These are phyloP conservation scores for Nemania sp. DNA, from an alignment of 2,329 filamentous ascomycete genomes.

Conservation along the genomic window DNA sequence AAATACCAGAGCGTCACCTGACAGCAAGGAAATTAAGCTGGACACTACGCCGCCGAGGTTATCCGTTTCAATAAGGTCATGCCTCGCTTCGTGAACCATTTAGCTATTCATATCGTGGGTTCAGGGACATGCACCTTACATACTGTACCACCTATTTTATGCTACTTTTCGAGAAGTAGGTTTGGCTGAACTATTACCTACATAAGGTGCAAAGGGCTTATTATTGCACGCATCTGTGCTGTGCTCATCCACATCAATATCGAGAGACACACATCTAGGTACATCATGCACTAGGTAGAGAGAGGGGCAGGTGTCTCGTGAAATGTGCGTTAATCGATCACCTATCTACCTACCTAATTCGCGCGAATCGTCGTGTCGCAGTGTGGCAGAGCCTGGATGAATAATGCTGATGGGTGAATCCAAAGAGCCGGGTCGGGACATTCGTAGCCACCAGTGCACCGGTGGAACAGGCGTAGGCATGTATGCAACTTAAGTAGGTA, in stretches of 20 bases:
- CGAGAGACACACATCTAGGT: background rate
- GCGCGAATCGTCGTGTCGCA: constrained; percentile 1
- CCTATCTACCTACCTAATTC: constrained; percentile 14
- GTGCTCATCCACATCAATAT: too few species aligned
- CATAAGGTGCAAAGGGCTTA: too few species aligned
- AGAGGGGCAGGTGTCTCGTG: background rate
- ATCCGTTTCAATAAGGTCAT: constrained; percentile 26
- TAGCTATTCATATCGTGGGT: background rate
- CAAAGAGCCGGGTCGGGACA: constrained; percentile 30
- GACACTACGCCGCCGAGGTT: constrained; percentile 26
- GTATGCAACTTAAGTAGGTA: background rate
- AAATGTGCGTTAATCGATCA: background rate
- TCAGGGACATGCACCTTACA: background rate
- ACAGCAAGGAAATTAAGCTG: constrained; percentile 26
- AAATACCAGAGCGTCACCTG: constrained; percentile 36
- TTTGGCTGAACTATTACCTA: background rate
- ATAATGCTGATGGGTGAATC: constrained; percentile 19
- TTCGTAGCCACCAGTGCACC: constrained; percentile 9
- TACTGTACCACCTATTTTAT: background rate
- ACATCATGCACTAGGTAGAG: background rate
- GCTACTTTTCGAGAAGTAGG: background rate
- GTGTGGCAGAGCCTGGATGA: constrained; percentile 4
- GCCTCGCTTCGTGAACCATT: too few species aligned
- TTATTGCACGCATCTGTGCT: too few species aligned
- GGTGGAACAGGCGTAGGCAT: too few species aligned